Conservation (phyloP, 108 stramenopile species). For the Nitzschia sp. region DNA sequence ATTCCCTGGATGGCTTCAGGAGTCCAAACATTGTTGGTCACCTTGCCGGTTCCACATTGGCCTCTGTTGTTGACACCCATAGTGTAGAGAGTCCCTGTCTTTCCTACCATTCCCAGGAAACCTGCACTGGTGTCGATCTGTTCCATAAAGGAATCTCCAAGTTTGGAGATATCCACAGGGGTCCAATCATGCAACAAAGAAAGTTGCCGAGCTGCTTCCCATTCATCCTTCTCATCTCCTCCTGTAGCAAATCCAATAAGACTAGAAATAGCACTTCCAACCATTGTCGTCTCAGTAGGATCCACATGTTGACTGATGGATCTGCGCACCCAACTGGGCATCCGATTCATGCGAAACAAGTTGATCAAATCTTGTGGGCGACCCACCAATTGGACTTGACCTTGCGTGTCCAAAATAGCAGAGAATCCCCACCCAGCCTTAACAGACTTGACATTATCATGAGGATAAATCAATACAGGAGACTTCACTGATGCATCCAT, state of each 20-base stretch:
- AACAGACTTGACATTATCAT: conserved; percentile 43
- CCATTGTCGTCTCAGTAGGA: conserved; percentile 21
- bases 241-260: conserved; percentile 38
- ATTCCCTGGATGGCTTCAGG: conserved; percentile 57
- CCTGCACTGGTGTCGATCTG: conserved; percentile 54
- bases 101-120: conserved; percentile 66
- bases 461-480: conserved; percentile 32
- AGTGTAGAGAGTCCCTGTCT: conserved; percentile 46
- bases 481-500: not conserved
- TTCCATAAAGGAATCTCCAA: conserved; percentile 22
- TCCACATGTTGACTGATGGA: conserved; percentile 21
- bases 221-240: conserved; percentile 21
- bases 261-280: conserved; percentile 26
- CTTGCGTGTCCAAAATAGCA: conserved; percentile 45
- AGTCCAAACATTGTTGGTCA: conserved; percentile 68
- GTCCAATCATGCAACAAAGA: conserved; percentile 38
- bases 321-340: conserved; percentile 49
- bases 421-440: conserved; percentile 79
- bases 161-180: conserved; percentile 20
- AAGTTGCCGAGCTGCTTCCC: conserved; percentile 30
- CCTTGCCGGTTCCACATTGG: conserved; percentile 73
- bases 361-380: conserved; percentile 82
- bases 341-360: conserved; percentile 64
- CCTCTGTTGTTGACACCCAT: conserved; percentile 81
- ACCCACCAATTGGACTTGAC: conserved; percentile 56